Base-by-base conservation (phyloP, 176 grass and related monocot genomes). In the Rhynchospora pubera region DNA sequence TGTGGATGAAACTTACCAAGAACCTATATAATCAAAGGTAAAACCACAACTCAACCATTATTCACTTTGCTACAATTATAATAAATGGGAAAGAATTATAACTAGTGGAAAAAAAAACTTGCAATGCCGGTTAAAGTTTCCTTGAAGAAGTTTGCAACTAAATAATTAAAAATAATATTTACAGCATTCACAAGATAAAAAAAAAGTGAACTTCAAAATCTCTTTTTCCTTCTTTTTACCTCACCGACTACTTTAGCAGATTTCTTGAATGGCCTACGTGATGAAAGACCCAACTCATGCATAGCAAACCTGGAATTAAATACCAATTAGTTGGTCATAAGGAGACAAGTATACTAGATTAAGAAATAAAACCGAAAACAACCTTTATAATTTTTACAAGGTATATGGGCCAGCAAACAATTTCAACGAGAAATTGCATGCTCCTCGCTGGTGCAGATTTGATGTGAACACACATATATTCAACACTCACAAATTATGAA, bases 1-100 rank as follows among this genome's bases (percentile, higher is more conserved):
- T 98, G 95, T 3, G 95, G 92, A 85, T 98, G 95, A 78, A 93
- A 98, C 57, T 98, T 98, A 84, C 95, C 95, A 42, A 98, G 85
- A 63, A 98, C 95, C 95, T 98, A 82, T 68, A 87, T 39, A 60
- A 62, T 46, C 19, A 80, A 80, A 80, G 53, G 24, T 15, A 76
- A 55, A 75, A 74, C 24, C 19, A 75, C 47, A 75, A 21, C 26
- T 30, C 5, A 51, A 9, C 11, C 11, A 8, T 26, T 75, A 26
- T 26, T 75, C 23, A 30, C 16, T 76, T 28, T 76, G 11, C 48
- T 55, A 76, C 21, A 16, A 5, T 30, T 13, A 73, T 8, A 9
- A 76, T 76, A 56, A 55, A 30, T 30, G 4, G 48, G 22, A 7
- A 7, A 75, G 24, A 30, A 75, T 75, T 75, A 46, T 75, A 75